These are phyloP conservation scores for Phaeosphaeria sp. DNA, from an alignment of 2,329 filamentous ascomycete genomes.

Conservation along the genomic window DNA sequence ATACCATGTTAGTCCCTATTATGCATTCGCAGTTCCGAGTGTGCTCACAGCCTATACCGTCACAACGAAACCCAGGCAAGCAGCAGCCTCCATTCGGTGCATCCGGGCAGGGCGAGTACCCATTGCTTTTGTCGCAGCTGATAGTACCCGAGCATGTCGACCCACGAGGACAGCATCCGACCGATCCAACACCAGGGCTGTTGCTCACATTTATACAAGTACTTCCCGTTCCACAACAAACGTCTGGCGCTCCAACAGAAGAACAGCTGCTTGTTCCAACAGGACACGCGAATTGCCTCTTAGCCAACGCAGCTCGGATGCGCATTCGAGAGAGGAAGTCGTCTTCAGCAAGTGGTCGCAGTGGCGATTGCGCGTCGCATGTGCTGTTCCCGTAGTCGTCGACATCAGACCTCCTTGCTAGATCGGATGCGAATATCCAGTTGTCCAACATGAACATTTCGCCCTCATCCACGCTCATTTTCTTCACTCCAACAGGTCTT, in stretches of 20 bases:
- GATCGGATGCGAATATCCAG: conserved; percentile 55
- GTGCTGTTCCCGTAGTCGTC: conserved; percentile 27
- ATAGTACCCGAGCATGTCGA: conserved; percentile 69
- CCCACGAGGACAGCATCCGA: conserved; percentile 77
- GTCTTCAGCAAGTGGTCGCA: conserved; percentile 36
- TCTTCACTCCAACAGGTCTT: conserved; percentile 69
- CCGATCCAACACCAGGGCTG: conserved; percentile 67
- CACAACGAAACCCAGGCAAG: conserved; percentile 72
- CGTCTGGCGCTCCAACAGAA: conserved; percentile 69
- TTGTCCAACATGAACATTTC: conserved; percentile 78
- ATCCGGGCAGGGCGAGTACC: conserved; percentile 69
- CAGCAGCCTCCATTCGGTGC: conserved; percentile 77
- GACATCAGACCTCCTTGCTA: conserved; percentile 12
- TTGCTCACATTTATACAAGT: conserved; percentile 61
- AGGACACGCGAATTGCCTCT: conserved; percentile 71
- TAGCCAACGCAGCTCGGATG: conserved; percentile 49
- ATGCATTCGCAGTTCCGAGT: background rate
- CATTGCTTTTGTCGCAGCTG: conserved; percentile 63
- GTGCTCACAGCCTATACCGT: conserved; percentile 71
- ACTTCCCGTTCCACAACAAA: conserved; percentile 73
- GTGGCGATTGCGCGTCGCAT: conserved; percentile 28
- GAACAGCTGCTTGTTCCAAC: conserved; percentile 69
- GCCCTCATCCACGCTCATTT: conserved; percentile 72
- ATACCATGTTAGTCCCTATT: conserved; percentile 4
- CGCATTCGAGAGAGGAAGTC: conserved; percentile 46